phyloP scores from a whole-genome alignment of 805 yeast genomes.

The Debaryomyces hansenii region DNA sequence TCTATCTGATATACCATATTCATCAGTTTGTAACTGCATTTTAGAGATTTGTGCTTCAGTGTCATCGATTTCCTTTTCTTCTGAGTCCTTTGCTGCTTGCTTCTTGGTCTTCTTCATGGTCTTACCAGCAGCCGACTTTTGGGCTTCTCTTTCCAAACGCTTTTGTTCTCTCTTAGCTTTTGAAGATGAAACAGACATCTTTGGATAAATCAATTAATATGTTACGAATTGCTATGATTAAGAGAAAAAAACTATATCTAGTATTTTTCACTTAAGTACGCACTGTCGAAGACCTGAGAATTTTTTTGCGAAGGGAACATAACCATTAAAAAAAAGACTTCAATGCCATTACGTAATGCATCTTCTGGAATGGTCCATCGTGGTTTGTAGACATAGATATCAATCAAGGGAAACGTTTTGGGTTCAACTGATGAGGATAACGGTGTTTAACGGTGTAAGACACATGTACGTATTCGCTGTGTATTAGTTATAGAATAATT shows the following conservation, averaged over 20 bases:
- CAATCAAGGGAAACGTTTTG: no score
- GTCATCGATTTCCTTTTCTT: slow-evolving; percentile 53
- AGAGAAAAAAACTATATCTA: background rate
- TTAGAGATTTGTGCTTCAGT: slow-evolving; percentile 77
- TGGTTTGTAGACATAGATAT: no score
- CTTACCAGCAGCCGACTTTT: slow-evolving; percentile 64
- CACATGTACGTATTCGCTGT: no score
- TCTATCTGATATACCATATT: slow-evolving; percentile 93
- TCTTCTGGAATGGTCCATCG: background rate
- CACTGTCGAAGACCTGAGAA: slow-evolving; percentile 1
- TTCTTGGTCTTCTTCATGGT: slow-evolving; percentile 62
- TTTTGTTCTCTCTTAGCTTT: slow-evolving; percentile 98
- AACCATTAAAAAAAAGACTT: background rate
- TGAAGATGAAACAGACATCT: slow-evolving; percentile 74
- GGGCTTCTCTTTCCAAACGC: slow-evolving; percentile 62
- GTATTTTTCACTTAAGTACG: background rate
- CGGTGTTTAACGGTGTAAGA: no score
- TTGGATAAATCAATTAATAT: background rate
- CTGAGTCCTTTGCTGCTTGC: slow-evolving; percentile 54
- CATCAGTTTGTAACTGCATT: slow-evolving; percentile 90
- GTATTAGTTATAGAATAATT: no score
- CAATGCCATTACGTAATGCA: background rate
- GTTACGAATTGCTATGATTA: background rate
- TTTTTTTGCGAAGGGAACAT: background rate
- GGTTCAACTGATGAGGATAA: no score